Percentiles rank a stretch among this genome's conserved stretches.
phyloP scores from a whole-genome alignment of 2,329 filamentous ascomycete genomes.

The Colletotrichum higginsianum region DNA sequence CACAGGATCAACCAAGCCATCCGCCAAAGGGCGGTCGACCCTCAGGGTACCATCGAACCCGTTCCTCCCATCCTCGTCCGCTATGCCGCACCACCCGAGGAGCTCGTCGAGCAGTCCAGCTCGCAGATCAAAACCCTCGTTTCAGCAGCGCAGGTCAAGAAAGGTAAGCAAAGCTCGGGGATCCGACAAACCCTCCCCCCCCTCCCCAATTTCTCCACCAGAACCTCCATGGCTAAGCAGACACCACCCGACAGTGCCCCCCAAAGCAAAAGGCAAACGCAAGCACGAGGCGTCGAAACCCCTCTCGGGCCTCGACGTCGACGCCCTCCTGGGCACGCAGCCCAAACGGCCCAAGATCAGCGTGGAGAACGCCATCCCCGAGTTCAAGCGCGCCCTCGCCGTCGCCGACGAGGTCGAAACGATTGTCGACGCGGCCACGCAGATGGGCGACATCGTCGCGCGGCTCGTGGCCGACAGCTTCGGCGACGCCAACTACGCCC shows the following conservation, averaged over 20 bases:
- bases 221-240: slow-evolving; percentile 41
- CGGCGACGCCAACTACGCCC: slow-evolving; percentile 81
- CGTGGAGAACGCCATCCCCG: slow-evolving; percentile 84
- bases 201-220: background rate
- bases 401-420: slow-evolving; percentile 71
- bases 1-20: slow-evolving; percentile 92
- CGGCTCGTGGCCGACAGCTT: slow-evolving; percentile 80
- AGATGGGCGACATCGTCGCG: slow-evolving; percentile 81
- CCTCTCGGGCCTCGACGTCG: slow-evolving; percentile 90
- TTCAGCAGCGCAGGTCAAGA: slow-evolving; percentile 83
- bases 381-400: slow-evolving; percentile 86
- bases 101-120: slow-evolving; percentile 72
- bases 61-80: slow-evolving; percentile 76
- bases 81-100: slow-evolving; percentile 80
- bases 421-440: slow-evolving; percentile 77
- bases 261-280: slow-evolving; percentile 82
- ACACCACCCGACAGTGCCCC: slow-evolving; percentile 72
- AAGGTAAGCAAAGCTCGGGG: slow-evolving; percentile 64
- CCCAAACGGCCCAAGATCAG: slow-evolving; percentile 59
- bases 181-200: background rate
- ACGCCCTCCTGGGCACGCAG: slow-evolving; percentile 79
- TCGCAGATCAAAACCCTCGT: slow-evolving; percentile 75
- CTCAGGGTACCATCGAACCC: slow-evolving; percentile 74
- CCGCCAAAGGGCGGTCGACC: slow-evolving; percentile 83
- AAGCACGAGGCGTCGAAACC: slow-evolving; percentile 82